Evolutionary conservation across 345 rosid species (phyloP), one percentile per base, ranked within the genome.

Genomic region (Eucalyptus coolabah): DNA sequence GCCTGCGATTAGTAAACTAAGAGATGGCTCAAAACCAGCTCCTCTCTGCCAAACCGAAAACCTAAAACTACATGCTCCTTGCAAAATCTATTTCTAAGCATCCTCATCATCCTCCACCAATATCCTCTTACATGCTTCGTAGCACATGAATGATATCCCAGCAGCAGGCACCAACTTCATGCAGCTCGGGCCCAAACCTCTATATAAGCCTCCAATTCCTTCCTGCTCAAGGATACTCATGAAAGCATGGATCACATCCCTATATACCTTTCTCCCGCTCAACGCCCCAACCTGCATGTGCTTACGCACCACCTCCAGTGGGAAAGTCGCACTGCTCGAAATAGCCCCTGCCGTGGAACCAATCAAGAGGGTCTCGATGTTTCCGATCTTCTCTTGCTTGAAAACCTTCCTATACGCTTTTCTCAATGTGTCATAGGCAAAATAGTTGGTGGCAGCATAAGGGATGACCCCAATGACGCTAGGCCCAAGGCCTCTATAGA

Each of bases 91-190:
- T 87, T 65, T 86, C 86, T 86, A 94, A 19, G 94, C 95, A 88
- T 95, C 95, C 87, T 93, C 95, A 11, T 92, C 93, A 34, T 94
- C 90, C 91, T 96, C 99, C 12, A 98, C 93, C 18, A 97, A 93
- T 89, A 97, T 94, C 95, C 94, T 93, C 92, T 97, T 98, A 93
- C 97, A 95, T 44, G 99, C 99, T 92, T 98, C 99, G 90, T 97
- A 98, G 91, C 99, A 98, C 99, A 98, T 97, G 92, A 98, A 98
- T 18, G 99, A 97, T 92, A 98, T 97, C 88, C 99, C 99, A 69
- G 99, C 99, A 69, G 99, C 99, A 51, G 98, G 99, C 51, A 98
- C 98, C 95, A 98, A 88, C 93, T 98, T 98, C 96, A 97, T 92
- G 96, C 98, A 97, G 91, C 99, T 98, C 2, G 98, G 99, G 56